A percentile compares a stretch with the other conserved stretches of the same genome.
Conservation (phyloP, 176 grass and related monocot species). For the Cenchrus americanus region DNA sequence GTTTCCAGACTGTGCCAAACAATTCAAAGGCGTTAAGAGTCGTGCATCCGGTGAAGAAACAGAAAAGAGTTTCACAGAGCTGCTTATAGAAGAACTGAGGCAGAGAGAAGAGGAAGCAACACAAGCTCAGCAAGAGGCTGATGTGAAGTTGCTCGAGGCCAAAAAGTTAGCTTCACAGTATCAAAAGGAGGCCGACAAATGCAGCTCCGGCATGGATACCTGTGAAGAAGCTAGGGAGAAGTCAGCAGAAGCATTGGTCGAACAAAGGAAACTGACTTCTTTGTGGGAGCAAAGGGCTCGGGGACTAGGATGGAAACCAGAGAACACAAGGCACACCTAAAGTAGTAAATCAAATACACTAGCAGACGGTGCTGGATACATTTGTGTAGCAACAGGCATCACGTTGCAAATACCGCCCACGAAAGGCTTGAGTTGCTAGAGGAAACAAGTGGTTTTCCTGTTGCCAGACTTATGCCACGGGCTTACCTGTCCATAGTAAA, state of each 20-base stretch:
- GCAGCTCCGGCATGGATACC: conserved; percentile 96
- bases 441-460: conserved; percentile 12
- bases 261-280: conserved; percentile 77
- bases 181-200: conserved; percentile 98
- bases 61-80: conserved; percentile 82
- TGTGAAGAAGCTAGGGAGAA: conserved; percentile 95
- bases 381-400: neutral
- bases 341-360: neutral
- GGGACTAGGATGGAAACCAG: conserved; percentile 70
- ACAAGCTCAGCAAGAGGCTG: conserved; percentile 73
- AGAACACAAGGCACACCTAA: conserved; percentile 38
- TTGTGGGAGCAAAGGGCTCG: conserved; percentile 81
- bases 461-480: neutral
- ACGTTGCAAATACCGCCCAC: conserved; percentile 17
- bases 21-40: conserved; percentile 44
- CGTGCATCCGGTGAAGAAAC: conserved; percentile 70
- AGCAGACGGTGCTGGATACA: neutral
- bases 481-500: conserved; percentile 34
- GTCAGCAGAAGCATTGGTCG: conserved; percentile 53
- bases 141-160: conserved; percentile 81
- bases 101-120: conserved; percentile 81
- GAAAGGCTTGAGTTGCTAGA: neutral
- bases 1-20: conserved; percentile 75
- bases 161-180: conserved; percentile 95
- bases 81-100: conserved; percentile 83